phyloP scores from a whole-genome alignment of 148 eudicot species.

The Rhododendron kiyosumense region DNA sequence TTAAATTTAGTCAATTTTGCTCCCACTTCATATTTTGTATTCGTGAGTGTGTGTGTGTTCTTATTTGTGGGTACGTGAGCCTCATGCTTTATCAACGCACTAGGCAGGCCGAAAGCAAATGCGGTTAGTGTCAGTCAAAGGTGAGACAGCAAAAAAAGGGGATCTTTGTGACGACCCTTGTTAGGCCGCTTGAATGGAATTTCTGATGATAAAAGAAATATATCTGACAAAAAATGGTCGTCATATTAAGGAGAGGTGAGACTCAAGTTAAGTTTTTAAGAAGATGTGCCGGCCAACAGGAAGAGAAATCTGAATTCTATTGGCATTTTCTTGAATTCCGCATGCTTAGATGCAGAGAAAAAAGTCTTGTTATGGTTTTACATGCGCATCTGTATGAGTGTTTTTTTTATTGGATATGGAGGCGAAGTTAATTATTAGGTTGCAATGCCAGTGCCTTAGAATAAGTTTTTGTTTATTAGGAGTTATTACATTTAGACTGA shows the following conservation, averaged over 20 bases:
- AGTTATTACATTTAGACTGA: background rate
- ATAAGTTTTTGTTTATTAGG: background rate
- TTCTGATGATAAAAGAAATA: background rate
- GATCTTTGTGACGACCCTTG: background rate
- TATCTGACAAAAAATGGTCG: background rate
- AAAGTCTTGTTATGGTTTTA: background rate
- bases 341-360: background rate
- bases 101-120: background rate
- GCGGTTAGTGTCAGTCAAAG: background rate
- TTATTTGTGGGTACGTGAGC: background rate
- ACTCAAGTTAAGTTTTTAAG: background rate
- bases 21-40: background rate
- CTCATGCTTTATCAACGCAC: background rate
- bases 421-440: background rate
- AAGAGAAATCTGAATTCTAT: background rate
- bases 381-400: background rate
- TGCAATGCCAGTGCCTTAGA: background rate
- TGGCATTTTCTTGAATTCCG: background rate
- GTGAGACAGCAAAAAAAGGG: background rate
- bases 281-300: background rate
- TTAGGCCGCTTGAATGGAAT: background rate
- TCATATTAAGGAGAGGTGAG: background rate
- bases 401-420: background rate
- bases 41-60: background rate
- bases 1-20: background rate